phyloP scores from a whole-genome alignment of 345 rosid species.

The Draba incana region DNA sequence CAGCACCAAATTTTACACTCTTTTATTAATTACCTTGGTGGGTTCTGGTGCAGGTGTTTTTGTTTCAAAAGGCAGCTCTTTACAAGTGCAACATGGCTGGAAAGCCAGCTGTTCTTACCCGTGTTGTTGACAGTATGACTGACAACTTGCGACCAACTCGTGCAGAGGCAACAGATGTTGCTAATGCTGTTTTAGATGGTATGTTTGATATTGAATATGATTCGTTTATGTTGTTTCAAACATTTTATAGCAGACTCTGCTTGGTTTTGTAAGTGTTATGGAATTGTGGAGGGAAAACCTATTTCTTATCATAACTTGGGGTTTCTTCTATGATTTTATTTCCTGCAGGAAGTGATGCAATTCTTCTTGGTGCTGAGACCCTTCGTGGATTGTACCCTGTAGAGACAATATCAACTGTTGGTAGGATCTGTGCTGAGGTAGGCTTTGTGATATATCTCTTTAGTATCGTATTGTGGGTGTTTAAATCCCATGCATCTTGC shows the following conservation, averaged over 20 bases:
- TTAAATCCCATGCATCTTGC: not conserved
- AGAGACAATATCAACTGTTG: slow-evolving; percentile 77
- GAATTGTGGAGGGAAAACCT: slow-evolving; percentile 6
- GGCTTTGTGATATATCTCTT: slow-evolving; percentile 2
- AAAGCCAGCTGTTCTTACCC: slow-evolving; percentile 89
- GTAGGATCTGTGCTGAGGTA: slow-evolving; percentile 94
- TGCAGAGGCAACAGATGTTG: slow-evolving; percentile 99
- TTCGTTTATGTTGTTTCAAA: not conserved
- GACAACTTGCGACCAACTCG: slow-evolving; percentile 98
- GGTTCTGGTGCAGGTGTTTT: slow-evolving; percentile 63
- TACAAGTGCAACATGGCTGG: slow-evolving; percentile 97
- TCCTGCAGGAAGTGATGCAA: slow-evolving; percentile 82
- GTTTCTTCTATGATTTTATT: slow-evolving; percentile 2
- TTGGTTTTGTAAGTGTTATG: slow-evolving; percentile 5
- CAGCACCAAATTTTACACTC: not conserved
- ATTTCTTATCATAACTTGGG: slow-evolving; percentile 9
- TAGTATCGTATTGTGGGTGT: not conserved
- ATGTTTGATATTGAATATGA: slow-evolving; percentile 5
- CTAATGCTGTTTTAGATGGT: slow-evolving; percentile 99
- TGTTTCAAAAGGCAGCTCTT: slow-evolving; percentile 90
- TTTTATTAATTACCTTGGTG: slow-evolving; percentile 18
- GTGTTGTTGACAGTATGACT: slow-evolving; percentile 98
- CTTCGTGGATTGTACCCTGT: slow-evolving; percentile 92
- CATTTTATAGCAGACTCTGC: slow-evolving; percentile 17
- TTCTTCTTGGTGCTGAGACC: slow-evolving; percentile 97